Conservation (phyloP, 176 grass and related monocot species). For the Pontederia paniculata region DNA sequence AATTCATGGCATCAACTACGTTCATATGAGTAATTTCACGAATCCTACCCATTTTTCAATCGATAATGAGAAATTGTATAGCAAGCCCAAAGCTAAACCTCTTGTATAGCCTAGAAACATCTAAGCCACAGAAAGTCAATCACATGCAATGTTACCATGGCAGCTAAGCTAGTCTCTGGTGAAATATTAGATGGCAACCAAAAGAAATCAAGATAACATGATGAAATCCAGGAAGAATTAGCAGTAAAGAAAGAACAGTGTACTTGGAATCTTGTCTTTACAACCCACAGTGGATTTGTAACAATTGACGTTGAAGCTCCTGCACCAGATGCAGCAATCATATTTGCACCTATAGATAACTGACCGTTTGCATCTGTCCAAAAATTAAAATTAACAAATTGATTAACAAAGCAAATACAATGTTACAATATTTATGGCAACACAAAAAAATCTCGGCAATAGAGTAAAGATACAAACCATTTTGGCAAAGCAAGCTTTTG, state of each 20-base stretch:
- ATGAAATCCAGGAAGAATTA: neutral
- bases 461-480: slow-evolving; percentile 51
- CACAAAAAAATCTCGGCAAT: slow-evolving; percentile 6
- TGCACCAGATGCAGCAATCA: slow-evolving; percentile 90
- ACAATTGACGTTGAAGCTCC: slow-evolving; percentile 81
- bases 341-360: slow-evolving; percentile 73
- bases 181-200: neutral
- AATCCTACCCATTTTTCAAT: no score
- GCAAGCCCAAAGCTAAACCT: no score
- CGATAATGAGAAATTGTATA: no score
- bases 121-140: no score
- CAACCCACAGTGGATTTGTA: slow-evolving; percentile 97
- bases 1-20: no score
- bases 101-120: no score
- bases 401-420: slow-evolving; percentile 13
- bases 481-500: slow-evolving; percentile 60
- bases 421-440: slow-evolving; percentile 12
- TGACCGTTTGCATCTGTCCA: slow-evolving; percentile 51
- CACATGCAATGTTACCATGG: no score
- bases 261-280: slow-evolving; percentile 96
- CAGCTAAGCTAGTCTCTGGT: no score
- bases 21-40: no score
- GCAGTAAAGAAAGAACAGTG: neutral
- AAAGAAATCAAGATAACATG: neutral
- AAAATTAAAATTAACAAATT: slow-evolving; percentile 4